A percentile compares a stretch with the other conserved stretches of the same genome.
Conservation (phyloP, 495 filamentous ascomycete genomes). For the Penicillium fimorum region DNA sequence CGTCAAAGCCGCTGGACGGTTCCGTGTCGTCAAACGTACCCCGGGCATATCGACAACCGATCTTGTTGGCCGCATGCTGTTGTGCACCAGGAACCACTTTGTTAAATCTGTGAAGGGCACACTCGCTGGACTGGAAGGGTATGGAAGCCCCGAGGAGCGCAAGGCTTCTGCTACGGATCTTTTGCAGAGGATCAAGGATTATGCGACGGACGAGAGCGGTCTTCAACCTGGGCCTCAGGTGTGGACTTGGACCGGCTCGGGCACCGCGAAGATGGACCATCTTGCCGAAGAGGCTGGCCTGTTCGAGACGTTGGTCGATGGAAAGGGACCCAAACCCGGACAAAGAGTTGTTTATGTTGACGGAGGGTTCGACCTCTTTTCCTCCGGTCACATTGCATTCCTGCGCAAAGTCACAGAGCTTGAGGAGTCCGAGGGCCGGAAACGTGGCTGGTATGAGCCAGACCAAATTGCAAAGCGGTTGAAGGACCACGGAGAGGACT, state of each 20-base stretch:
- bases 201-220: slow-evolving; percentile 81
- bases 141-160: slow-evolving; percentile 64
- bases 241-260: slow-evolving; percentile 68
- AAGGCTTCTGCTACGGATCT: slow-evolving; percentile 59
- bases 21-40: slow-evolving; percentile 93
- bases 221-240: slow-evolving; percentile 70
- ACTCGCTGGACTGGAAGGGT: slow-evolving; percentile 71
- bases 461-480: slow-evolving; percentile 59
- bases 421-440: slow-evolving; percentile 64
- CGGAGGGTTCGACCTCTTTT: slow-evolving; percentile 96
- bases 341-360: slow-evolving; percentile 93
- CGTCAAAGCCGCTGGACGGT: slow-evolving; percentile 86
- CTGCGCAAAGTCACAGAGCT: slow-evolving; percentile 67
- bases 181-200: slow-evolving; percentile 70
- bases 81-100: slow-evolving; percentile 87
- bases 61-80: slow-evolving; percentile 92
- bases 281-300: slow-evolving; percentile 50
- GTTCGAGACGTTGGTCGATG: slow-evolving; percentile 64
- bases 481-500: slow-evolving; percentile 62
- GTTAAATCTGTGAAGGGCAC: slow-evolving; percentile 67
- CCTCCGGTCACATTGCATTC: slow-evolving; percentile 94
- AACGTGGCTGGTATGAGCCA: slow-evolving; percentile 71
- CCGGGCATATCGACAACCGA: slow-evolving; percentile 97
- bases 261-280: slow-evolving; percentile 51
- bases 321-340: slow-evolving; percentile 63